Base-by-base conservation (phyloP, 192 early-diverging fungal species). In the Haplosporangium gracile region DNA sequence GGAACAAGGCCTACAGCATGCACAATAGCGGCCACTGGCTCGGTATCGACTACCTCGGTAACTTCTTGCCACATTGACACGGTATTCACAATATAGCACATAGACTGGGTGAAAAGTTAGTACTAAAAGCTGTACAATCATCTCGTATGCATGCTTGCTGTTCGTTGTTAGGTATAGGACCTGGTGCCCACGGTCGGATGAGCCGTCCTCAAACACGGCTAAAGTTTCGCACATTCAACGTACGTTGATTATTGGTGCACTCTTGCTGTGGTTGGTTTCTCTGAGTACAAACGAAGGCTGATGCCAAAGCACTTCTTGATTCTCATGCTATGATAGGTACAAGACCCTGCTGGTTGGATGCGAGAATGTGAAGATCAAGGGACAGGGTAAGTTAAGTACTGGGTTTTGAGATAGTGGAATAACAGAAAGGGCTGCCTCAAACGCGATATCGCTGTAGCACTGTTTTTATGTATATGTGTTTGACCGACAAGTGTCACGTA, bases 11-110 rank as follows among this genome's bases (percentile, higher is more conserved):
- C 11, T 88, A 89, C 43, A 92, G 92, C 53, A 78, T 79, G 43
- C 92, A 92, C 70, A 92, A 92, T 60, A 91, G 87, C 79, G 84
- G 89, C 0, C 91, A 92, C 82, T 92, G 92, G 92, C 80, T 79
- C 57, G 92, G 92, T 6, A 83, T 92, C 55, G 92, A 92, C 70
- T 92, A 91, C 76, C 60, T 92, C 15, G 91, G 91, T 89, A 87
- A 81, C 24, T 2, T 83, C 36, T 10, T 24, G 3, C 34, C 36
- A 36, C 3, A 18, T 24, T 38, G 18, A 42, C 16, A 45, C 24
- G 69, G 6, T 15, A 16, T 13, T 18, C 39, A 36, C 22, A 0
- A 13, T 38, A 16, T 0, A 20, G 8, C 0, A 36, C 22, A 20
- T 1, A 39, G 69, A 18, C 69, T 11, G 20, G 36, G 16, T 24